Evolutionary conservation across 495 filamentous ascomycete genomes (phyloP).

Genomic region (Neurospora sp.): DNA sequence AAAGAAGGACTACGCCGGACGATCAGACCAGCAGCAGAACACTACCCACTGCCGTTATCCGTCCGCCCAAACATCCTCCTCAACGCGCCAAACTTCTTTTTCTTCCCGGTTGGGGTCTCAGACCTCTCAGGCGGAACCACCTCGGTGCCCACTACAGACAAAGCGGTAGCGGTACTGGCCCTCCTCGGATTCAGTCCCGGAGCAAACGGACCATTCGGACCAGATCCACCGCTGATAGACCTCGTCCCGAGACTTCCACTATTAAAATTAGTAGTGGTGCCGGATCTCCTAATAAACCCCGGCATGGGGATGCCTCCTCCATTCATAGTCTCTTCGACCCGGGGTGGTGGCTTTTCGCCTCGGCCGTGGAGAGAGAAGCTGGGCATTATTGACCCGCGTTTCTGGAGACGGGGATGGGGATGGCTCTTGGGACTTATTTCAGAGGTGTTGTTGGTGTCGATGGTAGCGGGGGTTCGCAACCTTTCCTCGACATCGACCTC

Average conservation of each 20-base stretch:
- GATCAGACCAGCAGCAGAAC: background rate
- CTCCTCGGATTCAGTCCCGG: slow-evolving; percentile 4
- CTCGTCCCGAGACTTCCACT: slow-evolving; percentile 21
- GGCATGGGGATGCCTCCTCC: background rate
- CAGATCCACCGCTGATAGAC: slow-evolving; percentile 11
- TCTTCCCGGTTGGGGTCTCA: slow-evolving; percentile 32
- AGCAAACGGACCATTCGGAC: background rate
- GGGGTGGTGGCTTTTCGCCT: background rate
- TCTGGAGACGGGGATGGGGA: background rate
- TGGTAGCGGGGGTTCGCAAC: background rate
- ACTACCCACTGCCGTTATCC: slow-evolving; percentile 8
- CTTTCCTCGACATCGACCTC: background rate
- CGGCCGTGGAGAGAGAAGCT: background rate
- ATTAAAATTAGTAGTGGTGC: background rate
- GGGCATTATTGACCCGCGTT: background rate
- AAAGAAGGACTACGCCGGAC: background rate
- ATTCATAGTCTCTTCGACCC: slow-evolving; percentile 23
- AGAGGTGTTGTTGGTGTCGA: slow-evolving; percentile 12
- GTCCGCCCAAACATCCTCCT: slow-evolving; percentile 45
- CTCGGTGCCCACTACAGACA: slow-evolving; percentile 9
- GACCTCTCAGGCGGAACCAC: slow-evolving; percentile 15
- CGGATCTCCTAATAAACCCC: background rate
- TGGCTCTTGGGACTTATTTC: background rate
- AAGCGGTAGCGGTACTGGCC: slow-evolving; percentile 1
- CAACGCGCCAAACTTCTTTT: slow-evolving; percentile 49